These are phyloP conservation scores for Vicia faba DNA, from an alignment of 306 rosid species.

Conservation along the genomic window DNA sequence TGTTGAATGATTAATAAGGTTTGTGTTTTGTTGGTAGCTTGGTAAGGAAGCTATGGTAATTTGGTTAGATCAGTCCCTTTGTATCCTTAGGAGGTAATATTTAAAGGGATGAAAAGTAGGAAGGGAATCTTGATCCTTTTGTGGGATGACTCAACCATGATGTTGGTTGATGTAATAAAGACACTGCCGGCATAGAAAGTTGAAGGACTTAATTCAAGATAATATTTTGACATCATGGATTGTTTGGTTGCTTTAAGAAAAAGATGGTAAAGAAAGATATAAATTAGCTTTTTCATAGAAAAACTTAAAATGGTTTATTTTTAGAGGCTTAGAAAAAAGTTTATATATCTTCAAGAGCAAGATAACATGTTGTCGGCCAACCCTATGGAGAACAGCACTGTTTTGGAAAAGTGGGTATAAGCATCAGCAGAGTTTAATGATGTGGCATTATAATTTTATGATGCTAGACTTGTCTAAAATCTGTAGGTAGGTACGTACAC, in stretches of 20 bases:
- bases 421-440: too few species aligned
- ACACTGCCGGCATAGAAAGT: background rate
- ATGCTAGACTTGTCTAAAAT: too few species aligned
- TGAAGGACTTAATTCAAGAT: slow-evolving; percentile 32
- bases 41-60: slow-evolving; percentile 4
- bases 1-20: slow-evolving; percentile 9
- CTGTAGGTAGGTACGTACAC: too few species aligned
- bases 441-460: too few species aligned
- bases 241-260: slow-evolving; percentile 33
- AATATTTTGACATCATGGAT: slow-evolving; percentile 29
- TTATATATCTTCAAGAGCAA: slow-evolving; percentile 20
- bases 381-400: too few species aligned
- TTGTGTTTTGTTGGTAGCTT: background rate
- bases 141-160: slow-evolving; percentile 37
- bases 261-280: too few species aligned
- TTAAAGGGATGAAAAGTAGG: slow-evolving; percentile 10
- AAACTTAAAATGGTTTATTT: slow-evolving; percentile 4
- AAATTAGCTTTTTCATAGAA: background rate
- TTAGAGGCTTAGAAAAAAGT: slow-evolving; percentile 3
- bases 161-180: slow-evolving; percentile 5
- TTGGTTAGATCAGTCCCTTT: slow-evolving; percentile 33
- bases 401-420: too few species aligned
- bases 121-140: background rate
- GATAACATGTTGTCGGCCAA: background rate
- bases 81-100: slow-evolving; percentile 26